Conservation (phyloP, 2,329 filamentous ascomycete species). For the Verticillium isaacii region DNA sequence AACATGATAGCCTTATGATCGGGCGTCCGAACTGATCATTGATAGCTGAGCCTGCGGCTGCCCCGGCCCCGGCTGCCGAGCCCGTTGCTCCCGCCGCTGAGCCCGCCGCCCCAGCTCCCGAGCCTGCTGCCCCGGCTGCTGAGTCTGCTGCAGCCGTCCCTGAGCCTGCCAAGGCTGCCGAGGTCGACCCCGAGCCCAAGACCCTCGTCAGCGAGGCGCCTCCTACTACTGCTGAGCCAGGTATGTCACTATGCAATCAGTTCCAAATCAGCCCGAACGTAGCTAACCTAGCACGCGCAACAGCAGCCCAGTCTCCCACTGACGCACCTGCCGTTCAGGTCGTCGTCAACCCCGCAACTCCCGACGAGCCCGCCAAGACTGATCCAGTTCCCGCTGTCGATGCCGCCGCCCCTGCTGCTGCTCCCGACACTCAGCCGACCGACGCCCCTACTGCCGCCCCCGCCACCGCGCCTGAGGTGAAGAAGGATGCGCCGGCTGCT, state of each 20-base stretch:
- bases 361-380: conserved; percentile 17
- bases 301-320: conserved; percentile 3
- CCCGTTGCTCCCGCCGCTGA: conserved; percentile 4
- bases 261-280: background rate
- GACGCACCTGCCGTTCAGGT: conserved; percentile 10
- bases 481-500: conserved; percentile 16
- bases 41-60: conserved; percentile 5
- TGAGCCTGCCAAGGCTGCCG: conserved; percentile 13
- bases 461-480: conserved; percentile 17
- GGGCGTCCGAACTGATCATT: background rate
- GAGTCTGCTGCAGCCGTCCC: conserved; percentile 4
- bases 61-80: conserved; percentile 11
- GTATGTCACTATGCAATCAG: conserved; percentile 3
- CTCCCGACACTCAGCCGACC: conserved; percentile 16
- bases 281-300: background rate
- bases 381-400: conserved; percentile 15
- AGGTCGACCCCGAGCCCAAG: background rate
- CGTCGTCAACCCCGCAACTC: conserved; percentile 18
- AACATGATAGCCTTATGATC: background rate
- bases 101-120: conserved; percentile 7
- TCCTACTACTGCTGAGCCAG: background rate
- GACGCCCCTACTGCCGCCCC: conserved; percentile 19
- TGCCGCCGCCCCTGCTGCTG: conserved; percentile 16
- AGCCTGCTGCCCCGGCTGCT: conserved; percentile 8
- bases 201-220: background rate